Conservation (phyloP, 2,329 filamentous ascomycete species). For the Penicillium fuscoglaucum region DNA sequence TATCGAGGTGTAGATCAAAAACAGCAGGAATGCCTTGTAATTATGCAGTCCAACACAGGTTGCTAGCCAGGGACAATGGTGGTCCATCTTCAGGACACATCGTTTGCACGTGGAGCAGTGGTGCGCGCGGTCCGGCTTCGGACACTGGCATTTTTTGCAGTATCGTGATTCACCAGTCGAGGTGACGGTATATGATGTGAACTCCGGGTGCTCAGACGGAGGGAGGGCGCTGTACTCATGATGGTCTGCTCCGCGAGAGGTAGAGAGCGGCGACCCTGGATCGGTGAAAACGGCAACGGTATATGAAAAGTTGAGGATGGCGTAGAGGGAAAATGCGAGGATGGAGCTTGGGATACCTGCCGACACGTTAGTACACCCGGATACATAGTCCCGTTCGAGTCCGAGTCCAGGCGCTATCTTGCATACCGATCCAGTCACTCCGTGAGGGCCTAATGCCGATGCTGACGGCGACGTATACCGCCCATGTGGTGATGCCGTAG, state of each 20-base stretch:
- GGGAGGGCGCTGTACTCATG: conserved; percentile 74
- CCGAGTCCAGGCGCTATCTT: not conserved
- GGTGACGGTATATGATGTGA: conserved; percentile 86
- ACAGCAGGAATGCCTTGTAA: conserved; percentile 93
- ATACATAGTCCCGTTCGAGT: not conserved
- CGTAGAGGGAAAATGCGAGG: conserved; percentile 69
- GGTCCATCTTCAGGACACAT: conserved; percentile 99
- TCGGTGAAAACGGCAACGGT: conserved; percentile 90
- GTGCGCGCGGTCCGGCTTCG: conserved; percentile 93
- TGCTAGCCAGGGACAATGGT: conserved; percentile 97
- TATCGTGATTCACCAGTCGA: conserved; percentile 81
- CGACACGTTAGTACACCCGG: conserved; percentile 1
- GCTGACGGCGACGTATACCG: conserved; percentile 77
- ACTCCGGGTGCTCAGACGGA: conserved; percentile 62
- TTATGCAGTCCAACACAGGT: conserved; percentile 92
- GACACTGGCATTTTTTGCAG: conserved; percentile 95
- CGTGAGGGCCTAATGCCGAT: conserved; percentile 63
- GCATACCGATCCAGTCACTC: conserved; percentile 48
- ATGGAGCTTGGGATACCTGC: conserved; percentile 53
- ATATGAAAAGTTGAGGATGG: conserved; percentile 83
- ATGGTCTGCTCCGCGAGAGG: conserved; percentile 29
- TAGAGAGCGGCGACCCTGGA: conserved; percentile 66
- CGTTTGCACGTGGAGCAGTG: conserved; percentile 94
- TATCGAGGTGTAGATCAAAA: conserved; percentile 82
- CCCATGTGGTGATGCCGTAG: conserved; percentile 89